Base-by-base conservation (phyloP, 257 asterid genomes). In the Catharanthus roseus region DNA sequence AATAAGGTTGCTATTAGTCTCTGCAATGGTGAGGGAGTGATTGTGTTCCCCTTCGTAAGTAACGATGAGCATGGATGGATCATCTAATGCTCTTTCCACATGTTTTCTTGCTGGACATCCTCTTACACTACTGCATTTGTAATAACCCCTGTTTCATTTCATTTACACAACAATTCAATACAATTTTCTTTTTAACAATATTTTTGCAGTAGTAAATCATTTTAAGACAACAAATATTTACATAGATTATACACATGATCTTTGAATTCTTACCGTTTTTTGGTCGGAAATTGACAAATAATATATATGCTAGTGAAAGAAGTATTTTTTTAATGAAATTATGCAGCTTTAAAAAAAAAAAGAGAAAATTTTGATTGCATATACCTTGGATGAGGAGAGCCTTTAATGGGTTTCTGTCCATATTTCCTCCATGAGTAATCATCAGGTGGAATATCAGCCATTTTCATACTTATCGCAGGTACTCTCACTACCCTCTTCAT, bases 361-460 rank as follows among this genome's bases (percentile, higher is more conserved):
- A n/a, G n/a, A n/a, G n/a, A n/a, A n/a, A n/a, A n/a, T n/a, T n/a
- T n/a, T n/a, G n/a, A n/a, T n/a, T n/a, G n/a, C n/a, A n/a, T n/a
- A n/a, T 65, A 93, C 98, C 98, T 93, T 26, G 98, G 98, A 77
- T 93, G 90, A n/a, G 98, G 98, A 68, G 97, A 93, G 21, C 98
- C 98, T 82, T 93, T 90, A 67, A 93, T 93, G 75, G 98, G 98
- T 74, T 93, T 93, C 79, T 93, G 98, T 3, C 98, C 98, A 75
- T 93, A 93, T 78, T 93, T 93, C 64, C 98, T 90, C 98, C 98
- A 93, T 0, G 98, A 93, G 74, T 90, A 93, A 78, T 93, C 97
- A 74, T 93, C 98, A 0, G 98, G 92, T 63, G 98, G 98, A 55
- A 93, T 90, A 75, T 93, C 98, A 0, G 98, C 76, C 86, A 90